A percentile compares a stretch with the other conserved stretches of the same genome.
These are phyloP conservation scores for Chlamydomonas asymmetrica DNA, from an alignment of 139 green algal genomes.

Conservation along the genomic window DNA sequence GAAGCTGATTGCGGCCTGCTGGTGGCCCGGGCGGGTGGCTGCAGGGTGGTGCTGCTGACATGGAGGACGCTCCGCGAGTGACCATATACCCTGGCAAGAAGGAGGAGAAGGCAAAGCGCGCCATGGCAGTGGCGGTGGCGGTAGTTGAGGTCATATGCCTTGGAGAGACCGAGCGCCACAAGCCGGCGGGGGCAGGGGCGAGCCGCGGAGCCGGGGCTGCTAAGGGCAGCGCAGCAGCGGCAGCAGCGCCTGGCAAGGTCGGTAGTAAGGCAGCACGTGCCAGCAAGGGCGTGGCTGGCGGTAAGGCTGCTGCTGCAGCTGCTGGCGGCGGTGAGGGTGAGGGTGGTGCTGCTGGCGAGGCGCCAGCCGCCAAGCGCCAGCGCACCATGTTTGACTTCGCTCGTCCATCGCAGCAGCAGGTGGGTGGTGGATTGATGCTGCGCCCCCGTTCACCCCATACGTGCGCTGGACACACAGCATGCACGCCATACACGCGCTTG, in stretches of 20 bases:
- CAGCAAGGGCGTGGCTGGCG: too few species aligned
- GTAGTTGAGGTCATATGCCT: slow-evolving; percentile 31
- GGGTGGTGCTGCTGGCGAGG: neutral
- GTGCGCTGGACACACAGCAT: too few species aligned
- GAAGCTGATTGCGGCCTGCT: too few species aligned
- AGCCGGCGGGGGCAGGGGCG: too few species aligned
- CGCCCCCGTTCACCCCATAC: too few species aligned
- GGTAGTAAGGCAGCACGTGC: too few species aligned
- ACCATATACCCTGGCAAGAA: slow-evolving; percentile 14
- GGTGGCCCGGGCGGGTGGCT: too few species aligned
- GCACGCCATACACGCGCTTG: too few species aligned
- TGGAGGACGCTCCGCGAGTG: slow-evolving; percentile 3
- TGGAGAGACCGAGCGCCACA: slow-evolving; percentile 8
- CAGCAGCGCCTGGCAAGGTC: neutral
- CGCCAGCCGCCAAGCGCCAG: slow-evolving; percentile 19
- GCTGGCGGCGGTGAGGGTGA: neutral
- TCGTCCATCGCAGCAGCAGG: too few species aligned
- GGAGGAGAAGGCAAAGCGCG: slow-evolving; percentile 24
- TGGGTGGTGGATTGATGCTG: too few species aligned
- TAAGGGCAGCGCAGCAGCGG: neutral
- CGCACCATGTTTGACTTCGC: slow-evolving; percentile 34
- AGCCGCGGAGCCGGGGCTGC: too few species aligned
- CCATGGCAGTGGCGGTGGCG: slow-evolving; percentile 21
- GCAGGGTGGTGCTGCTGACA: neutral
- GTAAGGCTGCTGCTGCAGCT: neutral